phyloP scores from a whole-genome alignment of 768 basidiomycete species.

The Pulveroboletus sp. region DNA sequence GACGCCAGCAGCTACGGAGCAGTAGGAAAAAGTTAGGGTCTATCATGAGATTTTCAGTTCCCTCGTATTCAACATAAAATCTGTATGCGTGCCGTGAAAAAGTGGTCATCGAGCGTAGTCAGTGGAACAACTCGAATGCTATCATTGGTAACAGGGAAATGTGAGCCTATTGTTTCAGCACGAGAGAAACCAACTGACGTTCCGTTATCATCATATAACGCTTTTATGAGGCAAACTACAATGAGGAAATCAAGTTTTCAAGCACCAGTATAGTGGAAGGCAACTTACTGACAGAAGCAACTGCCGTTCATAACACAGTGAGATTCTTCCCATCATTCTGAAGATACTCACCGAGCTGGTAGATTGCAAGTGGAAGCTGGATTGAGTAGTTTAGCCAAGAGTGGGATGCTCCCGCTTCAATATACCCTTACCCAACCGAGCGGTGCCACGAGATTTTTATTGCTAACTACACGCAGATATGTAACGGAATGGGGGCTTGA shows the following conservation, averaged over 20 bases:
- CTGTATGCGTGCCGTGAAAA: neutral
- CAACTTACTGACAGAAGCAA: too few species aligned
- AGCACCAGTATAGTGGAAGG: too few species aligned
- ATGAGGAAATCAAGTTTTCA: too few species aligned
- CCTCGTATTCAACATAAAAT: neutral
- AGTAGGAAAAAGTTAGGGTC: neutral
- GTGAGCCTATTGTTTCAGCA: too few species aligned
- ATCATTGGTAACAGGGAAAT: too few species aligned
- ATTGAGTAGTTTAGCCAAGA: neutral
- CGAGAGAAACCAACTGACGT: too few species aligned
- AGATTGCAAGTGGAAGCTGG: neutral
- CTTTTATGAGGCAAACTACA: too few species aligned
- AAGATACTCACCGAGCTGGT: constrained; percentile 4
- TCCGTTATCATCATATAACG: too few species aligned
- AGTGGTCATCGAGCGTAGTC: too few species aligned
- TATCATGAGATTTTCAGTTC: neutral
- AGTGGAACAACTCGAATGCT: too few species aligned
- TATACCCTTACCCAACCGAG: constrained; percentile 2
- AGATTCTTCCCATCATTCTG: too few species aligned
- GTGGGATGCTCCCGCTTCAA: neutral
- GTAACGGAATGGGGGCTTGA: neutral
- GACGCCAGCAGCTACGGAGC: neutral
- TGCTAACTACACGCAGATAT: neutral
- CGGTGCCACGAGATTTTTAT: neutral
- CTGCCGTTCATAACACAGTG: too few species aligned